Evolutionary conservation across 352 stramenopile species (phyloP), one percentile per base, ranked within the genome.

Genomic region (Globisporangium solare): DNA sequence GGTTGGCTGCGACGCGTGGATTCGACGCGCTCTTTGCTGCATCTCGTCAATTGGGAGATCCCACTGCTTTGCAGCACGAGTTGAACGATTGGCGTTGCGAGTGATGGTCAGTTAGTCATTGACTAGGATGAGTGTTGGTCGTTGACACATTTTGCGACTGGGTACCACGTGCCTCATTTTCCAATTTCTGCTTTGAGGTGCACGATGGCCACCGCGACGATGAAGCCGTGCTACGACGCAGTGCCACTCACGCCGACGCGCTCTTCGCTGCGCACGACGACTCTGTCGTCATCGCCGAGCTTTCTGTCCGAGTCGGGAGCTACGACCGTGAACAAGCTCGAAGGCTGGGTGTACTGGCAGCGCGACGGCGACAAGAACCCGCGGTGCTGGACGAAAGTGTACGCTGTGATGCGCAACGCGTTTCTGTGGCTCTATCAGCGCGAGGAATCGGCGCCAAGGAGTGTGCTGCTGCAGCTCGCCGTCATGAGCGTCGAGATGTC

Each of bases 311-410:
- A 54, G 48, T 14, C 48, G 15, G 48, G 27, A 31, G 48, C 31
- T 15, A 35, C 45, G 14, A n/a, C 0, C 13, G 17, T 43, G 13
- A 43, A n/a, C 39, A 51, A 35, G 27, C 45, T 73, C 11, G 56
- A 68, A 39, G 73, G 69, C 39, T 86, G 75, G 78, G 67, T 88
- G 51, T 86, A 86, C 59, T 88, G 78, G 78, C 73, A 86, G 60
- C 75, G 78, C 20, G 71, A 86, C 45, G 64, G 64, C 15, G 39
- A 20, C 14, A 41, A 54, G 56, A 70, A 76, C 41, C 61, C 60
- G 27, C 20, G 73, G 54, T 84, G 77, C 63, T 88, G 78, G 77
- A 88, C 77, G 40, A 86, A 86, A 52, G 78, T 85, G 10, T 88
- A 79, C 49, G 73, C 59, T 5, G 75, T 86, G 48, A 63, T 88